Evolutionary conservation across 1,284 basidiomycete genomes (phyloP), one percentile per base, ranked within the genome.

Genomic region (Ceratobasidium sp.): DNA sequence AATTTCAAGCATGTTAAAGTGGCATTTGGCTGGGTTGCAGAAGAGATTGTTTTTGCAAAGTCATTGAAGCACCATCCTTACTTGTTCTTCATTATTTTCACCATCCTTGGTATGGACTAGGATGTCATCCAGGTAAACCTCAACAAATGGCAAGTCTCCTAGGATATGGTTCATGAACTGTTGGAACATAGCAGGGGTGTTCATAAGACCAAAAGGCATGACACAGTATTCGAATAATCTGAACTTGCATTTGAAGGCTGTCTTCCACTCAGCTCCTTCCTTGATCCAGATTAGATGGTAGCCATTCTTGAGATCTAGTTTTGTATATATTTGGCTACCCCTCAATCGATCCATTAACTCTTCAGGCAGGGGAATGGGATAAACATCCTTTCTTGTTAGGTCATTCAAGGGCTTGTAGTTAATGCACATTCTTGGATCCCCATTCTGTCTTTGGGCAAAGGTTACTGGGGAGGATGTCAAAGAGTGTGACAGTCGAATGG

Each of bases 1-100:
- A 33, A 74, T 9, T 29, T 71, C 1, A 73, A 76, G 42, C 73
- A 73, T 74, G 76, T 76, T 0, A 71, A 77, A 77, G 11, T 72
- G 53, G 57, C 75, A 76, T 56, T 77, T 77, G 39, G 60, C 60
- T 1, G 71, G 7, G 29, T 75, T 75, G 13, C 73, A 69, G 21
- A 23, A 71, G 7, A 72, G 59, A 11, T 70, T 52, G 41, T 71
- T 49, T 19, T 71, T 19, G 6, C 53, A 21, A 1, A 72, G 60
- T 23, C 52, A n/a, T 11, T 54, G 9, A n/a, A 72, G 70, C 13
- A 72, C 71, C 36, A 56, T 36, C 27, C 47, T 14, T n/a, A 70
- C 57, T 7, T 49, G 53, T 2, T 9, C 7, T 14, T 33, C 33
- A 21, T 72, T 70, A 11, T 64, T 39, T 23, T 69, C 50, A 21